Conservation (phyloP, 2,329 filamentous ascomycete species). For the Gaeumannomyces sp. region DNA sequence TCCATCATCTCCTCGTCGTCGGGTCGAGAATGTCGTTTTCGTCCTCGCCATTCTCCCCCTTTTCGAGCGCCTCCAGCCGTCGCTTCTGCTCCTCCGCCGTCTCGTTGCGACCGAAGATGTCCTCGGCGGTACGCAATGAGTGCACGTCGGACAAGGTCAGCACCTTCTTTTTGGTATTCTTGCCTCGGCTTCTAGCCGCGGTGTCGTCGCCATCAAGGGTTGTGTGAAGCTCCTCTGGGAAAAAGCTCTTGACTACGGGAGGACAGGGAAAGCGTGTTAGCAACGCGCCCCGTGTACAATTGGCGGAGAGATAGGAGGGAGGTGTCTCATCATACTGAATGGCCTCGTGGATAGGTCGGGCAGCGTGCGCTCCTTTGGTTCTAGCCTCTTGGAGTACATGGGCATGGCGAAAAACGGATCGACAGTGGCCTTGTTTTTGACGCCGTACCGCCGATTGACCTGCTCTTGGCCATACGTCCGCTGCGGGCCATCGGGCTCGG, state of each 20-base stretch:
- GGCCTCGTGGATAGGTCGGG: constrained; percentile 47
- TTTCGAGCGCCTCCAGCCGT: constrained; percentile 21
- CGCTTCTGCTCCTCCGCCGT: constrained; percentile 23
- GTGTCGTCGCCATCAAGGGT: constrained; percentile 45
- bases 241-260: constrained; percentile 36
- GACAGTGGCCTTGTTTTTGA: constrained; percentile 47
- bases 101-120: constrained; percentile 38
- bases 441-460: constrained; percentile 49
- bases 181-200: constrained; percentile 23
- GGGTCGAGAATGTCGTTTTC: constrained; percentile 42
- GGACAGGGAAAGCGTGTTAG: neutral
- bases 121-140: constrained; percentile 43
- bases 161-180: constrained; percentile 29
- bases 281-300: too few relatives aligned
- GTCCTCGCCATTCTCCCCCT: constrained; percentile 41
- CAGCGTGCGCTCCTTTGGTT: constrained; percentile 43
- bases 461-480: constrained; percentile 51
- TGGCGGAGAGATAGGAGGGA: neutral
- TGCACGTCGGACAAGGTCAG: constrained; percentile 42
- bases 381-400: constrained; percentile 52
- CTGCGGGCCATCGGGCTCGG: constrained; percentile 33
- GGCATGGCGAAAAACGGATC: constrained; percentile 54
- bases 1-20: constrained; percentile 29
- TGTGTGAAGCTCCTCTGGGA: constrained; percentile 49
- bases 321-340: constrained; percentile 28